Evolutionary conservation across 2,329 filamentous ascomycete species (phyloP), one percentile per base, ranked within the genome.

Genomic region (Penicillium frequentans): DNA sequence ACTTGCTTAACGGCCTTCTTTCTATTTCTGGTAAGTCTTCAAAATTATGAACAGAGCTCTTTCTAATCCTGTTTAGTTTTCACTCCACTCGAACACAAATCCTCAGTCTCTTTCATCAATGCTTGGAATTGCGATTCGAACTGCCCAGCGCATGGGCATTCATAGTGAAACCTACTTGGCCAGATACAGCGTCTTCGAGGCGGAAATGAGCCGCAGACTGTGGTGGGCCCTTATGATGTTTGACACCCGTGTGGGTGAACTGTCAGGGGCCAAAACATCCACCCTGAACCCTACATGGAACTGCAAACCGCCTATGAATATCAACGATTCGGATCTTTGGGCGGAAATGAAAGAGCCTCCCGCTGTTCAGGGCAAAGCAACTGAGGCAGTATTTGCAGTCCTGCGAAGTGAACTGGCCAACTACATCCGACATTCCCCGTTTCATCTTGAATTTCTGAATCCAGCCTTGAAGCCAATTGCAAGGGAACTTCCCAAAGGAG

Each of bases 161-260:
- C 85, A 90, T 61, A 81, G 79, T 39, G 88, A 91, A 67, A 79
- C 83, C 1, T 76, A 75, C 1, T 78, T 83, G 64, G 70, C 60
- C 64, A 73, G 68, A 64, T 69, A 62, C 33, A 61, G 68, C 73
- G 3, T 82, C 78, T 31, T 89, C 53, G 87, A 91, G 65, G 82
- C 84, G 3, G 88, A 91, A 73, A 82, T 89, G 72, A 82, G 88
- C n/a, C 83, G 88, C 49, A 81, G 89, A 37, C 75, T 91, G 1
- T 91, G 88, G 88, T 91, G 88, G 88, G 84, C 86, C 31, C 78
- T 92, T 16, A 80, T 88, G 14, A 78, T 85, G 26, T 88, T 90
- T 62, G 89, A 92, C 70, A 80, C 82, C 58, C 86, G 89, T 23
- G 82, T 90, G 37, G 82, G 86, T 55, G 88, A 91, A 69, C 82